Base-by-base conservation (phyloP, 2,329 filamentous ascomycete genomes). In the Polychaeton citri region DNA sequence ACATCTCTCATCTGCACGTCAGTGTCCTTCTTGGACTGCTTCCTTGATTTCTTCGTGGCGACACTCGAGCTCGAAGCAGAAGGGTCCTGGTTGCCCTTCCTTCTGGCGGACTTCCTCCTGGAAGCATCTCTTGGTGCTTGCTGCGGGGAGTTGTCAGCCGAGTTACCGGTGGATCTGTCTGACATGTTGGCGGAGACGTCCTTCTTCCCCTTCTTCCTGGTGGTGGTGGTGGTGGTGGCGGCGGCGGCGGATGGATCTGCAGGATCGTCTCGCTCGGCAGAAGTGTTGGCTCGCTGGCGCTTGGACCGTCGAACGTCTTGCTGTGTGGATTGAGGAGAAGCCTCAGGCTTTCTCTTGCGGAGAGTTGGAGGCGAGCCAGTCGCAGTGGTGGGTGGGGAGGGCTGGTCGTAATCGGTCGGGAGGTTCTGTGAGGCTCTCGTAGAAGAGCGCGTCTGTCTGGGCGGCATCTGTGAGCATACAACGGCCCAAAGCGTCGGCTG, bases 351-450 rank as follows among this genome's bases (percentile, higher is more conserved):
- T 57, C 87, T 79, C 68, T 94, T 94, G 56, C 79, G 54, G 61
- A 61, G 62, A 53, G 66, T 55, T 50, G 66, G 60, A 43, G 61
- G 63, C 45, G 64, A 59, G 49, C 52, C 62, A 58, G 62, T 51
- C 60, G 62, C 37, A 46, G 46, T 32, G 53, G 57, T 47, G 34
- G 63, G 57, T 54, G 61, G 52, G 43, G 55, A 51, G 52, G 60
- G 49, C 38, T 32, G 38, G 43, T 20, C 32, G 38, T 38, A 39
- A 35, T 33, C 53, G 24, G 43, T 55, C 44, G 74, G 58, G 45
- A 58, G 56, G 55, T 69, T 71, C 64, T 83, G 81, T 68, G 83
- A 83, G 74, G 84, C 79, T 71, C 86, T 86, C 68, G 87, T 81
- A 63, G 87, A 81, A 55, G 24, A 28, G 24, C 24, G 30, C 13